phyloP scores from a whole-genome alignment of 768 basidiomycete species.

The Tulasnella sp. region DNA sequence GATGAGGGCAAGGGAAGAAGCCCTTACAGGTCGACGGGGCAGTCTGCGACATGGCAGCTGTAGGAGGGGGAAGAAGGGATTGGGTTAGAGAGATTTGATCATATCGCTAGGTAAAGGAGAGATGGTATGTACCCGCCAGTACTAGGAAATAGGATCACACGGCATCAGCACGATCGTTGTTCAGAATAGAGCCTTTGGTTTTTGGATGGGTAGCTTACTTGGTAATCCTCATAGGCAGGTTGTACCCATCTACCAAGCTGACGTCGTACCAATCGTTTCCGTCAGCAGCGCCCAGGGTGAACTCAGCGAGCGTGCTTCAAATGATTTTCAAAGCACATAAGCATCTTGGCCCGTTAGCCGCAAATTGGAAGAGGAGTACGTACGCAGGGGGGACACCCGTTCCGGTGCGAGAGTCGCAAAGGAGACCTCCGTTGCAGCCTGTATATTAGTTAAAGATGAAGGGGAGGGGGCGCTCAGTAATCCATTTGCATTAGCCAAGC shows the following conservation, averaged over 20 bases:
- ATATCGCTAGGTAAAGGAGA: not conserved
- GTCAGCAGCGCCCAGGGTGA: conserved; percentile 25
- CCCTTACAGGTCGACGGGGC: conserved; percentile 3
- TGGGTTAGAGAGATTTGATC: not conserved
- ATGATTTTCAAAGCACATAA: not conserved
- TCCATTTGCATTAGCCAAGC: not conserved
- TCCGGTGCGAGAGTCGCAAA: conserved; percentile 39
- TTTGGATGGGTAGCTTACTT: not conserved
- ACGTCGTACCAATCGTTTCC: conserved; percentile 28
- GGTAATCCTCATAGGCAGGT: conserved; percentile 29
- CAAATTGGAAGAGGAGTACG: not conserved
- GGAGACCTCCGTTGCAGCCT: conserved; percentile 36
- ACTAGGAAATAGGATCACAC: not conserved
- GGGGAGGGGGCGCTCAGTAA: not conserved
- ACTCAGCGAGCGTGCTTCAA: conserved; percentile 28
- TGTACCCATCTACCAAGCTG: conserved; percentile 30
- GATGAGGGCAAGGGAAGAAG: not conserved
- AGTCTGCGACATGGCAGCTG: conserved; percentile 15
- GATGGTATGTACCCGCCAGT: not conserved
- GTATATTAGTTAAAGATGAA: not conserved
- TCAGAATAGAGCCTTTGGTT: not conserved
- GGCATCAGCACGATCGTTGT: not conserved
- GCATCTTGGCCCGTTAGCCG: not conserved
- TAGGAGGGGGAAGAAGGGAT: not conserved
- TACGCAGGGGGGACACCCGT: conserved; percentile 36